phyloP scores from a whole-genome alignment of 2,329 filamentous ascomycete species.

The Aspergillus fijiensis region DNA sequence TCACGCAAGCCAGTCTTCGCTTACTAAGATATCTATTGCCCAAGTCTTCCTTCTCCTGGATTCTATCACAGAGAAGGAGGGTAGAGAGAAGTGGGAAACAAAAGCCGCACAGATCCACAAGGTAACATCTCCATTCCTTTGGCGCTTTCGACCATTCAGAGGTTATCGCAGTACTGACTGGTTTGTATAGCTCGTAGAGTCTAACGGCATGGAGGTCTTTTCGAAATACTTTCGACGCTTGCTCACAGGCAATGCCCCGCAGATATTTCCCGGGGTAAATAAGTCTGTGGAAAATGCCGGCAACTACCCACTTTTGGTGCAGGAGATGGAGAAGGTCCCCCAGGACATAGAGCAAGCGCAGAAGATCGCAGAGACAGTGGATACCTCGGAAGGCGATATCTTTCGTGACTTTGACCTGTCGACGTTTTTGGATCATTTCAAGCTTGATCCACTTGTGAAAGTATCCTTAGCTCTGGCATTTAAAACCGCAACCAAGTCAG shows the following conservation, averaged over 20 bases:
- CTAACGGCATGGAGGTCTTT: conserved; percentile 99
- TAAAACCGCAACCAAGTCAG: conserved; percentile 74
- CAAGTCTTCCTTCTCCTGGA: conserved; percentile 93
- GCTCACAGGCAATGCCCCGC: conserved; percentile 83
- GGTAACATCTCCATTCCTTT: conserved; percentile 55
- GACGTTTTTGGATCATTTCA: conserved; percentile 94
- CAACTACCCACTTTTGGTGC: conserved; percentile 77
- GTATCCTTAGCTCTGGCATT: conserved; percentile 85
- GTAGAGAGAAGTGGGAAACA: conserved; percentile 84
- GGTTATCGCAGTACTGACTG: neutral
- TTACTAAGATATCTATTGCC: conserved; percentile 91
- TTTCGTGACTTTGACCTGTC: conserved; percentile 97
- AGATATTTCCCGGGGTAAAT: conserved; percentile 81
- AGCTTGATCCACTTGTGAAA: conserved; percentile 83
- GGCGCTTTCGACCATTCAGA: neutral
- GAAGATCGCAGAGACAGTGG: conserved; percentile 91
- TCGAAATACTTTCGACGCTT: conserved; percentile 93
- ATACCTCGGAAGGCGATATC: conserved; percentile 84
- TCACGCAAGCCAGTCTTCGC: conserved; percentile 56
- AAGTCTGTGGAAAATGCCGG: conserved; percentile 72
- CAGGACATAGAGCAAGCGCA: conserved; percentile 77
- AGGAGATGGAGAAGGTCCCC: conserved; percentile 83
- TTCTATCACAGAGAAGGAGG: conserved; percentile 92
- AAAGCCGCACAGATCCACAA: conserved; percentile 90
- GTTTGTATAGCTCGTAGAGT: conserved; percentile 74